Conservation (phyloP, 192 early-diverging fungal genomes). For the Backusella luteola region DNA sequence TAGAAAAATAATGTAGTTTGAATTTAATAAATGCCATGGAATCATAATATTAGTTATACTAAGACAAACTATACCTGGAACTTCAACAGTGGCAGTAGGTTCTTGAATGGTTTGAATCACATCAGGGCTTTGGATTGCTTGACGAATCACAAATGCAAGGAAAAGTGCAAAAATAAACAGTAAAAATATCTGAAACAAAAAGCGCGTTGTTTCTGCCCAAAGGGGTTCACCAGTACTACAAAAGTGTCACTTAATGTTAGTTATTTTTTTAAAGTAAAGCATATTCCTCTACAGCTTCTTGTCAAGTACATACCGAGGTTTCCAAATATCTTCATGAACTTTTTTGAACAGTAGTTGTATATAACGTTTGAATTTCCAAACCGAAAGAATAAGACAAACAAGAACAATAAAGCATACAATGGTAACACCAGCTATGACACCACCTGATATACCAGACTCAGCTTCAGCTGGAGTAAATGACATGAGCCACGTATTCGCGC, state of each 20-base stretch:
- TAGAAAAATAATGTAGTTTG: neutral
- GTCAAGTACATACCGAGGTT: slow-evolving; percentile 21
- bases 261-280: slow-evolving; percentile 4
- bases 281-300: neutral
- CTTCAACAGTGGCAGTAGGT: slow-evolving; percentile 2
- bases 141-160: slow-evolving; percentile 22
- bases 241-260: slow-evolving; percentile 16
- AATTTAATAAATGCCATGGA: neutral
- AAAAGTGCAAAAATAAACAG: slow-evolving; percentile 23
- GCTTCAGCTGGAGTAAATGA: slow-evolving; percentile 3
- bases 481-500: slow-evolving; percentile 12
- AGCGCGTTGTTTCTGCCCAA: slow-evolving; percentile 34
- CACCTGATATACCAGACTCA: neutral
- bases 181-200: slow-evolving; percentile 23
- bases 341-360: slow-evolving; percentile 22
- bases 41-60: neutral
- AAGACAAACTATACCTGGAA: slow-evolving; percentile 12
- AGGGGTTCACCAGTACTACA: slow-evolving; percentile 32
- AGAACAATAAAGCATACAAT: slow-evolving; percentile 21
- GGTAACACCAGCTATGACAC: slow-evolving; percentile 21
- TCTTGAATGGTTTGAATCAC: slow-evolving; percentile 16
- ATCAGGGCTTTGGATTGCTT: slow-evolving; percentile 25
- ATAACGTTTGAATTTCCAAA: slow-evolving; percentile 22
- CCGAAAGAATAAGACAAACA: slow-evolving; percentile 13
- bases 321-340: slow-evolving; percentile 34